Base-by-base conservation (phyloP, 108 stramenopile genomes). In the Phaeodactylum tricornutum region DNA sequence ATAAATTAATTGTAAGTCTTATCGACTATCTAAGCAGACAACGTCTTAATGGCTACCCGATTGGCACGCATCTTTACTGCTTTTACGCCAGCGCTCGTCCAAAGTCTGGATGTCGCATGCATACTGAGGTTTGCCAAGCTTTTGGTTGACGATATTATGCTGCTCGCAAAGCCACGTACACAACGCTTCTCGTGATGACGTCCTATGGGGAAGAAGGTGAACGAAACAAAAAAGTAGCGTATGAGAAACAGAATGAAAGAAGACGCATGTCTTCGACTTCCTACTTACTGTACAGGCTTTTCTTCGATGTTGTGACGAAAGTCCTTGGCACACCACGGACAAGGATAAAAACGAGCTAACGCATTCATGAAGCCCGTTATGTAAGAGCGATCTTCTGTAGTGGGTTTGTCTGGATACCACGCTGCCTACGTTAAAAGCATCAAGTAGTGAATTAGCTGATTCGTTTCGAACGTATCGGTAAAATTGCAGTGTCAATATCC, bases 161-260 rank as follows among this genome's bases (percentile, higher is more conserved):
- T 86, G 89, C 34, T 84, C 79, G 37, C 89, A 91, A 2, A 91
- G 57, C 89, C 89, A 91, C 24, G 75, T 40, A 40, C 82, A 86
- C 9, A 91, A 50, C 23, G 81, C 82, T 59, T 76, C 62, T 46
- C 89, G 65, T 16, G 80, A 69, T 51, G 77, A 74, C 23, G 75
- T 62, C 51, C 72, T 74, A 44, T 6, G 43, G 43, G 42, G 47
- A 26, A 23, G 25, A 27, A 54, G 7, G 11, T 43, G 11, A 7
- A 43, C 41, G 7, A 16, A 17, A 7, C 8, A 43, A 17, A 43
- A 8, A 43, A 43, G n/a, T 15, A 22, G 16, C 19, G 9, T n/a
- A 41, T 26, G 11, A 23, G 38, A 55, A 47, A 23, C 14, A 25
- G n/a, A 53, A 59, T 38, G 17, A 43, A 45, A 29, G 20, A 28